phyloP scores from a whole-genome alignment of 805 yeast genomes.

The Helenozyma rhizophorensis region DNA sequence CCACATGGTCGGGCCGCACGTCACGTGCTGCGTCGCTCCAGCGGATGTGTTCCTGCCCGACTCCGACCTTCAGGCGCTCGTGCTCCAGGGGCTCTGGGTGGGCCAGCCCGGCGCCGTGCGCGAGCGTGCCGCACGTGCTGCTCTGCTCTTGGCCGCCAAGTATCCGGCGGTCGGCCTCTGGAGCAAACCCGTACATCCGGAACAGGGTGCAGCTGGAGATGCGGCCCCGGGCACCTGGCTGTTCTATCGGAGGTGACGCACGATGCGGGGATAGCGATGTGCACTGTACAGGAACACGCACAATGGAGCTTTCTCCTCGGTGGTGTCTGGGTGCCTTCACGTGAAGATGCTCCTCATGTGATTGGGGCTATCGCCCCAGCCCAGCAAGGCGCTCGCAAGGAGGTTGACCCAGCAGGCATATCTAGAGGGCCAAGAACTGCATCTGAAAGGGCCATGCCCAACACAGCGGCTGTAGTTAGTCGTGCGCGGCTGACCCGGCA shows the following conservation, averaged over 20 bases:
- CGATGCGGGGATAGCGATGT: not conserved
- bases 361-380: no score
- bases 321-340: no score
- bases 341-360: no score
- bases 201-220: conserved; percentile 3
- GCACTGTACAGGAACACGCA: no score
- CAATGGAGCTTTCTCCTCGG: no score
- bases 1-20: conserved; percentile 10
- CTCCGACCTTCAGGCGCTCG: conserved; percentile 11
- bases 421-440: no score
- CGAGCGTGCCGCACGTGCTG: conserved; percentile 8
- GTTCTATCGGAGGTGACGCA: conserved; percentile 3
- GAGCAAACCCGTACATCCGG: conserved; percentile 11
- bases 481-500: no score
- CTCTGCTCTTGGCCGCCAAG: conserved; percentile 7
- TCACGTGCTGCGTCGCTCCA: conserved; percentile 12
- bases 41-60: conserved; percentile 12
- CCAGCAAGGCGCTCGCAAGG: no score
- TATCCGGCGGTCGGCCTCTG: conserved; percentile 12
- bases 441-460: no score
- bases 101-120: conserved; percentile 10
- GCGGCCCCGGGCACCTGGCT: conserved; percentile 16
- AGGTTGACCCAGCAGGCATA: no score
- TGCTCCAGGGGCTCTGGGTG: conserved; percentile 13
- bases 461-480: no score